phyloP scores from a whole-genome alignment of 176 grass and related monocot genomes.

The Calamus simplicifolius region DNA sequence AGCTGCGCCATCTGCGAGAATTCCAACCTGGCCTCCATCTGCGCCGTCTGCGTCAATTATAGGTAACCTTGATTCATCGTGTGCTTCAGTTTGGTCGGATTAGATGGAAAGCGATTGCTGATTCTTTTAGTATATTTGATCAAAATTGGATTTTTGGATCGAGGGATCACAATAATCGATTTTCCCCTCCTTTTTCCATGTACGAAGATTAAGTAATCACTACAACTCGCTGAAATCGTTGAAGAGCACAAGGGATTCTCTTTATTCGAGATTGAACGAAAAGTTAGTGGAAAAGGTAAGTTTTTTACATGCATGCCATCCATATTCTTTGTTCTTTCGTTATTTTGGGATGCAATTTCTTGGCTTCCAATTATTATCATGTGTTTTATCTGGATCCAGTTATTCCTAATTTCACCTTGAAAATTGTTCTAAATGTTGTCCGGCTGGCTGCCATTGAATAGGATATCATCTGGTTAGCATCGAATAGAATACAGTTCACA shows the following conservation, averaged over 20 bases:
- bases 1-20: slow-evolving; percentile 73
- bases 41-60: slow-evolving; percentile 64
- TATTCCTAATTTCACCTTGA: too few relatives aligned
- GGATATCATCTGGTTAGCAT: too few relatives aligned
- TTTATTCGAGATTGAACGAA: slow-evolving; percentile 38
- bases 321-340: background rate
- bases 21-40: slow-evolving; percentile 80
- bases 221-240: slow-evolving; percentile 38
- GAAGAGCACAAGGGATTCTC: slow-evolving; percentile 51
- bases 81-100: background rate
- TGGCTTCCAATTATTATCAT: background rate
- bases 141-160: background rate
- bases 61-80: slow-evolving; percentile 19
- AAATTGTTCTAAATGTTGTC: too few relatives aligned
- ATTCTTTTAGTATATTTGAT: too few relatives aligned
- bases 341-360: background rate
- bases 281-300: slow-evolving; percentile 58
- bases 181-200: background rate
- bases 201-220: slow-evolving; percentile 49
- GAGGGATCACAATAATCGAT: too few relatives aligned
- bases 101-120: background rate
- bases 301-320: background rate
- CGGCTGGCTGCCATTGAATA: too few relatives aligned
- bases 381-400: too few relatives aligned
- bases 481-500: too few relatives aligned